Conservation (phyloP, 2,329 filamentous ascomycete species). For the Amesomyces nigricolor region DNA sequence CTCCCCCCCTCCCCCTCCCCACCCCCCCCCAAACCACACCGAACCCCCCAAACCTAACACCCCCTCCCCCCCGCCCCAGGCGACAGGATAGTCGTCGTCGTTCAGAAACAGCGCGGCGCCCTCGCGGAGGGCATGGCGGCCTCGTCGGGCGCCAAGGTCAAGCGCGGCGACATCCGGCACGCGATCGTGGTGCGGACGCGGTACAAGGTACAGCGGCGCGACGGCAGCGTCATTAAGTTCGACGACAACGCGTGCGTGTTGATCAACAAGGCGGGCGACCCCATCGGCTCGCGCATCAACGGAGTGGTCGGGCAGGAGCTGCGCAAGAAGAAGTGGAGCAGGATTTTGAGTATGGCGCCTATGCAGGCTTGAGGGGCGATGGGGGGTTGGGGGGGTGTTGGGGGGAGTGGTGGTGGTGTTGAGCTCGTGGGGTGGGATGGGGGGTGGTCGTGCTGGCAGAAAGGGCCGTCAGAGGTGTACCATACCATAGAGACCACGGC, state of each 20-base stretch:
- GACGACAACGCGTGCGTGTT: constrained; percentile 98
- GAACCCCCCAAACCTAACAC: no score
- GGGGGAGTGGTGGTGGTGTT: neutral
- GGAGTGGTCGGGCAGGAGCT: constrained; percentile 87
- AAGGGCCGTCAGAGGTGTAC: no score
- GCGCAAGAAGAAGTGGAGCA: constrained; percentile 92
- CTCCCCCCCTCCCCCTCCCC: neutral
- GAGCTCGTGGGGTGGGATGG: neutral
- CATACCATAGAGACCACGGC: no score
- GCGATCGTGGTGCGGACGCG: constrained; percentile 89
- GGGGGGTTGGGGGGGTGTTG: neutral
- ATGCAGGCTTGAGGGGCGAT: constrained; percentile 40
- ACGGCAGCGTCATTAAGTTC: constrained; percentile 87
- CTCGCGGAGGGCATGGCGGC: constrained; percentile 66
- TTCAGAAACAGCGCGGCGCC: constrained; percentile 88
- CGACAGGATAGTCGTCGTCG: constrained; percentile 94
- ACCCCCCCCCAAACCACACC: no score
- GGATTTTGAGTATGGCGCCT: constrained; percentile 92
- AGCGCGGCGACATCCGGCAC: constrained; percentile 92
- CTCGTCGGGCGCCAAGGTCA: constrained; percentile 78
- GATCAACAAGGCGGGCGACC: constrained; percentile 94
- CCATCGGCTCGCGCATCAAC: constrained; percentile 86
- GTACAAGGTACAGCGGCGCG: constrained; percentile 79
- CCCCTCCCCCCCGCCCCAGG: constrained; percentile 49
- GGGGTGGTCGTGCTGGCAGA: neutral